Conservation (phyloP, 441 rosid species). For the Pelargonium myrrhifolium region DNA sequence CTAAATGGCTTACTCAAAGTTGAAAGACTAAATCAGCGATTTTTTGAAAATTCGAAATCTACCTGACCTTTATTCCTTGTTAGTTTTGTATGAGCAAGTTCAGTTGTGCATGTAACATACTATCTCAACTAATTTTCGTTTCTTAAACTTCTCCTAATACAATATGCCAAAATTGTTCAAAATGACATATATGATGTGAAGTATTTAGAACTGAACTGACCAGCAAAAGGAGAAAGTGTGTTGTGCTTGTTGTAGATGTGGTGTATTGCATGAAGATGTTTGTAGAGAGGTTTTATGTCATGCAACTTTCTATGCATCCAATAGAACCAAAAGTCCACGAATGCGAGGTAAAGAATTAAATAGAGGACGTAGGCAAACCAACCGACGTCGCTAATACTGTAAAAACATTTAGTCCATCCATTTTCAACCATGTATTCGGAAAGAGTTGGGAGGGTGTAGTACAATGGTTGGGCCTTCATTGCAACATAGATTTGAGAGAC, state of each 20-base stretch:
- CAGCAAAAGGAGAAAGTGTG: slow-evolving; percentile 93
- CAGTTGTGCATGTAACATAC: no score
- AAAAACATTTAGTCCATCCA: slow-evolving; percentile 82
- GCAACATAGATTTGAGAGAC: slow-evolving; percentile 78
- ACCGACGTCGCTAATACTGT: slow-evolving; percentile 54
- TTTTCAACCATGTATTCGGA: slow-evolving; percentile 79
- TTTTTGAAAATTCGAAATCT: no score
- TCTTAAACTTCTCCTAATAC: background rate
- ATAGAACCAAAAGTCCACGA: slow-evolving; percentile 83
- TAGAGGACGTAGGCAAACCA: slow-evolving; percentile 44
- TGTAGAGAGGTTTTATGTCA: slow-evolving; percentile 88
- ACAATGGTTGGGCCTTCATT: slow-evolving; percentile 97
- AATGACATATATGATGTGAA: slow-evolving; percentile 1
- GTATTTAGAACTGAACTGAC: slow-evolving; percentile 38
- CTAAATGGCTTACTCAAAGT: no score
- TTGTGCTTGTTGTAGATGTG: slow-evolving; percentile 96
- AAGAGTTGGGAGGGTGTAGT: slow-evolving; percentile 66
- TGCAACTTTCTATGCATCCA: slow-evolving; percentile 96
- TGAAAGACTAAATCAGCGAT: no score
- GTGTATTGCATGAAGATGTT: slow-evolving; percentile 84
- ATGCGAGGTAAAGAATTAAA: slow-evolving; percentile 44
- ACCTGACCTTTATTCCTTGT: no score
- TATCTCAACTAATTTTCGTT: no score
- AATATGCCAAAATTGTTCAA: background rate
- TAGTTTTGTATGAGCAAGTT: no score